Percentiles rank a stretch among this genome's conserved stretches.
phyloP scores from a whole-genome alignment of 805 yeast species.

The Starmerella gropengiesseri region DNA sequence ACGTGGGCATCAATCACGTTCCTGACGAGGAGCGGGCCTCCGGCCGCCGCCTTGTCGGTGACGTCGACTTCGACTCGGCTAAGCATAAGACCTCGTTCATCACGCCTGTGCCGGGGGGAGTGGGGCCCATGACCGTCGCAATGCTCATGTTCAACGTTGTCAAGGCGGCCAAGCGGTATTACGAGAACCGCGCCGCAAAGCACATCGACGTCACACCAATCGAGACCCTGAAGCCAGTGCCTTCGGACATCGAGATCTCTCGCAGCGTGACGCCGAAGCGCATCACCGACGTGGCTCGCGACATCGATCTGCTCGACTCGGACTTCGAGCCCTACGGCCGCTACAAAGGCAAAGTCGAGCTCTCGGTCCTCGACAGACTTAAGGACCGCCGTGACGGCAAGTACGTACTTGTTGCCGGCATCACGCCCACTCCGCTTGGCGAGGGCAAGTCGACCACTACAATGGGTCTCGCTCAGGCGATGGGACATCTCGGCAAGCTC shows the following conservation, averaged over 20 bases:
- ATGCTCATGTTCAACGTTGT: slow-evolving; percentile 83
- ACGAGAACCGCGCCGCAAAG: slow-evolving; percentile 36
- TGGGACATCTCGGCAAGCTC: slow-evolving; percentile 71
- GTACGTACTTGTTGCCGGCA: slow-evolving; percentile 87
- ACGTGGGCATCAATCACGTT: slow-evolving; percentile 88
- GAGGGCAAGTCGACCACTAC: slow-evolving; percentile 98
- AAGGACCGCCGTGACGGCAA: slow-evolving; percentile 59
- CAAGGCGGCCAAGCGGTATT: slow-evolving; percentile 60
- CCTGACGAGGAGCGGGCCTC: slow-evolving; percentile 63
- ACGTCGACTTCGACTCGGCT: slow-evolving; percentile 62
- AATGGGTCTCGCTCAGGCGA: slow-evolving; percentile 87
- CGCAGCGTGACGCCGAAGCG: slow-evolving; percentile 80
- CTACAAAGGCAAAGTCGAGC: slow-evolving; percentile 78
- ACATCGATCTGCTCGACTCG: slow-evolving; percentile 61
- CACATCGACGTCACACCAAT: slow-evolving; percentile 47
- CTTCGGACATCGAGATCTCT: slow-evolving; percentile 82
- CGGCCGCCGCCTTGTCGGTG: slow-evolving; percentile 82
- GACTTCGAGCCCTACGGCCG: slow-evolving; percentile 89
- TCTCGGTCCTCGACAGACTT: slow-evolving; percentile 60
- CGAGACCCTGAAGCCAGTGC: slow-evolving; percentile 54
- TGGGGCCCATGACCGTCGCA: slow-evolving; percentile 98
- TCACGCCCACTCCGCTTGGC: slow-evolving; percentile 96
- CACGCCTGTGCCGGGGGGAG: slow-evolving; percentile 98
- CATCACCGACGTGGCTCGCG: slow-evolving; percentile 63
- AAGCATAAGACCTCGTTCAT: slow-evolving; percentile 55